Conservation (phyloP, 2,329 filamentous ascomycete genomes). For the Hymenoscyphus albidus region DNA sequence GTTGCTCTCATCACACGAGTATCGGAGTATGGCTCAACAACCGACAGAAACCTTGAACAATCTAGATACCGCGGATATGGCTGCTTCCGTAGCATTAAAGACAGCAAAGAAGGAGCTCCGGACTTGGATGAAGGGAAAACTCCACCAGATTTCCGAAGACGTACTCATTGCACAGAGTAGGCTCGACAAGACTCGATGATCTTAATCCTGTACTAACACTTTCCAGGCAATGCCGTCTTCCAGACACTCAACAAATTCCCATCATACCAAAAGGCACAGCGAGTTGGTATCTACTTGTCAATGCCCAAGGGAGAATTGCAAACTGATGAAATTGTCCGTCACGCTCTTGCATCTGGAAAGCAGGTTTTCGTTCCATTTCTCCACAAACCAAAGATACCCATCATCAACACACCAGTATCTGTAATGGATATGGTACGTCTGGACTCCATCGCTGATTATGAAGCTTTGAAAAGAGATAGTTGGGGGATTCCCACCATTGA, state of each 20-base stretch:
- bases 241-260: constrained; percentile 61
- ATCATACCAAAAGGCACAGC: constrained; percentile 70
- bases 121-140: constrained; percentile 61
- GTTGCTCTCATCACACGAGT: no score
- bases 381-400: constrained; percentile 51
- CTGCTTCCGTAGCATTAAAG: constrained; percentile 44
- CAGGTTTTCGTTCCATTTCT: constrained; percentile 90
- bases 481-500: constrained; percentile 95
- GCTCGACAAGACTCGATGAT: constrained; percentile 28
- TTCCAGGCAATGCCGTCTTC: constrained; percentile 61
- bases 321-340: constrained; percentile 74
- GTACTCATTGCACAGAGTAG: constrained; percentile 67
- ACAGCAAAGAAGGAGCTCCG: constrained; percentile 75
- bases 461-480: constrained; percentile 69
- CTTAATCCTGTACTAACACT: constrained; percentile 5
- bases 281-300: constrained; percentile 83
- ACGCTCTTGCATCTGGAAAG: constrained; percentile 75
- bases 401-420: constrained; percentile 47
- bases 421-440: constrained; percentile 96
- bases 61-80: constrained; percentile 14
- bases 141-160: constrained; percentile 59
- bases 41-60: not conserved
- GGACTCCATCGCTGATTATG: constrained; percentile 69
- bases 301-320: constrained; percentile 88
- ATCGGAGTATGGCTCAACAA: not conserved